These are phyloP conservation scores for Pseudogymnoascus destructans DNA, from an alignment of 2,329 filamentous ascomycete species.

Conservation along the genomic window DNA sequence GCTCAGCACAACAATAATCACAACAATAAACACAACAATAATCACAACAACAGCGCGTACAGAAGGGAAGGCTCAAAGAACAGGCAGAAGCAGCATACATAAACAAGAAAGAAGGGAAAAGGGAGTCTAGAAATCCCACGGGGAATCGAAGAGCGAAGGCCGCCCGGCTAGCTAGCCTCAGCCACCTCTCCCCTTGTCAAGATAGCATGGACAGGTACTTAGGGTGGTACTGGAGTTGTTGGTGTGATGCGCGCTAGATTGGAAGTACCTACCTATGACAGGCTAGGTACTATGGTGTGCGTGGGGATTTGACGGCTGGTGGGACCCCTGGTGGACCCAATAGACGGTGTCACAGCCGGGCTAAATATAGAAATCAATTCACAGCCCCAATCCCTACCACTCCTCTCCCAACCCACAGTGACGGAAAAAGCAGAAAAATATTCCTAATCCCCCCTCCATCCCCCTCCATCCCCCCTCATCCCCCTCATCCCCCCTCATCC, in stretches of 20 bases:
- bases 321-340: conserved; percentile 9
- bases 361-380: conserved; percentile 5
- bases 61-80: conserved; percentile 4
- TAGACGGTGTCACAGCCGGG: conserved; percentile 7
- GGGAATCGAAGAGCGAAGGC: not conserved
- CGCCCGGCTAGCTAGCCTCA: conserved; percentile 3
- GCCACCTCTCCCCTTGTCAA: conserved; percentile 1
- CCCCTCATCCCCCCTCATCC: no score
- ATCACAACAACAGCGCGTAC: conserved; percentile 8
- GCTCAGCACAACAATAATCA: conserved; percentile 6
- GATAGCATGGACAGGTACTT: not conserved
- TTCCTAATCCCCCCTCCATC: not conserved
- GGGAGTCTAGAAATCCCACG: conserved; percentile 1
- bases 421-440: not conserved
- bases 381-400: conserved; percentile 1
- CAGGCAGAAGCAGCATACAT: conserved; percentile 7
- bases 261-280: conserved; percentile 2
- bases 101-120: not conserved
- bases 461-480: not conserved
- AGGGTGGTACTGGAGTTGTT: not conserved
- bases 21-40: conserved; percentile 1
- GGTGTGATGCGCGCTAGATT: not conserved
- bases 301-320: conserved; percentile 8
- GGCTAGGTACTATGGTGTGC: not conserved
- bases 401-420: not conserved